Percentiles rank a stretch among this genome's conserved stretches.
Conservation (phyloP, 805 yeast species). For the Wickerhamiella bombiphila region DNA sequence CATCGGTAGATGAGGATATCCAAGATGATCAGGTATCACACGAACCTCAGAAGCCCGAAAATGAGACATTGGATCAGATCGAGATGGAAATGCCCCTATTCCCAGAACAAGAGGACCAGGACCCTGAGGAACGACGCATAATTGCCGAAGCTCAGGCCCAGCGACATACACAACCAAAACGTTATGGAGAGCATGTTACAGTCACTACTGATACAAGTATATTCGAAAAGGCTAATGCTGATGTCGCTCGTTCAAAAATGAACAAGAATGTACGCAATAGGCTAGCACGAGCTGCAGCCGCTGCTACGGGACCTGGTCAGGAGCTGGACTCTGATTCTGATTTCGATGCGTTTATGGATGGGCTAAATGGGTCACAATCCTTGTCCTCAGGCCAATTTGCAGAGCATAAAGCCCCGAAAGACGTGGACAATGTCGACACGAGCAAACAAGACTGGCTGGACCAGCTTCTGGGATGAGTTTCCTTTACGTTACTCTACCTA, state of each 20-base stretch:
- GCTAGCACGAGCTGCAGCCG: constrained; percentile 7
- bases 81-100: not conserved
- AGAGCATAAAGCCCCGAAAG: no score
- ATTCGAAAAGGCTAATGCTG: constrained; percentile 10
- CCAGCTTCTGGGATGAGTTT: constrained; percentile 7
- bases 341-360: constrained; percentile 17
- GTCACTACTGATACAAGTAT: not conserved
- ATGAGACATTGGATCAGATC: no score
- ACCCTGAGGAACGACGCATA: not conserved
- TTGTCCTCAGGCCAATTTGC: no score
- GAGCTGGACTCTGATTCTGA: constrained; percentile 15
- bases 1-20: not conserved
- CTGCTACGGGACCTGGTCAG: constrained; percentile 2
- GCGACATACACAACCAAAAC: not conserved
- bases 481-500: not conserved
- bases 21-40: not conserved
- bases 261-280: constrained; percentile 7
- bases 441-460: constrained; percentile 11
- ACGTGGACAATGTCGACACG: no score
- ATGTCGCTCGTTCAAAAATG: constrained; percentile 10
- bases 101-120: not conserved
- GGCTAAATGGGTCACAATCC: no score
- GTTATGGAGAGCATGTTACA: not conserved
- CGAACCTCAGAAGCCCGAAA: not conserved
- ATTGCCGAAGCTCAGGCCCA: not conserved